Conservation (phyloP, 106 monocot species). For the Vanilla planifolia region DNA sequence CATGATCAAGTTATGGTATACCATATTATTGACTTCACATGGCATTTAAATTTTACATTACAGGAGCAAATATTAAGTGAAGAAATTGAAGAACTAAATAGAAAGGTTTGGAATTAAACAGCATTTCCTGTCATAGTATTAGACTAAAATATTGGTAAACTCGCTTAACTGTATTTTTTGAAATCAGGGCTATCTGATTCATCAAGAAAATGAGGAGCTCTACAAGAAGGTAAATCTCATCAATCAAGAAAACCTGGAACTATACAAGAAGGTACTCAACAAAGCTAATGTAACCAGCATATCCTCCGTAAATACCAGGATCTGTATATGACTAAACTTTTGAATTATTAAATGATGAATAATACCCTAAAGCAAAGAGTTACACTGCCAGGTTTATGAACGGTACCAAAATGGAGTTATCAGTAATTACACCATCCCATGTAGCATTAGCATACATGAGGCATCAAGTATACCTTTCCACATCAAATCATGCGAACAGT, state of each 20-base stretch:
- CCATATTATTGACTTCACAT: background rate
- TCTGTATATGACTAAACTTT: background rate
- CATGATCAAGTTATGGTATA: background rate
- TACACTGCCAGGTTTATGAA: constrained; percentile 34
- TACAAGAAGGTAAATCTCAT: constrained; percentile 40
- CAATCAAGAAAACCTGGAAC: constrained; percentile 38
- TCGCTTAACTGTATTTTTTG: background rate
- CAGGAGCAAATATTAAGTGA: constrained; percentile 59
- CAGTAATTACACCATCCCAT: constrained; percentile 14
- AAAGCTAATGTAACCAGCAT: background rate
- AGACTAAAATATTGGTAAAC: background rate
- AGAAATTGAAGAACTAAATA: constrained; percentile 77
- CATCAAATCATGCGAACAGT: constrained; percentile 52
- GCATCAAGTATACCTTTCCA: constrained; percentile 30
- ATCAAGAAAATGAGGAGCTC: constrained; percentile 53
- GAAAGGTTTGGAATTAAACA: constrained; percentile 32
- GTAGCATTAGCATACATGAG: constrained; percentile 26
- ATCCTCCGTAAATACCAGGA: background rate
- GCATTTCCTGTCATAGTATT: background rate
- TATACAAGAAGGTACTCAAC: constrained; percentile 30
- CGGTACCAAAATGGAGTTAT: constrained; percentile 22
- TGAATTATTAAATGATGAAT: background rate
- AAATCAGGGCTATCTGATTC: constrained; percentile 37
- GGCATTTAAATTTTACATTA: constrained; percentile 11
- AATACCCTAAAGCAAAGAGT: constrained; percentile 1